Evolutionary conservation across 768 basidiomycete species (phyloP), one percentile per base, ranked within the genome.

Genomic region (Exidia glandulosa): DNA sequence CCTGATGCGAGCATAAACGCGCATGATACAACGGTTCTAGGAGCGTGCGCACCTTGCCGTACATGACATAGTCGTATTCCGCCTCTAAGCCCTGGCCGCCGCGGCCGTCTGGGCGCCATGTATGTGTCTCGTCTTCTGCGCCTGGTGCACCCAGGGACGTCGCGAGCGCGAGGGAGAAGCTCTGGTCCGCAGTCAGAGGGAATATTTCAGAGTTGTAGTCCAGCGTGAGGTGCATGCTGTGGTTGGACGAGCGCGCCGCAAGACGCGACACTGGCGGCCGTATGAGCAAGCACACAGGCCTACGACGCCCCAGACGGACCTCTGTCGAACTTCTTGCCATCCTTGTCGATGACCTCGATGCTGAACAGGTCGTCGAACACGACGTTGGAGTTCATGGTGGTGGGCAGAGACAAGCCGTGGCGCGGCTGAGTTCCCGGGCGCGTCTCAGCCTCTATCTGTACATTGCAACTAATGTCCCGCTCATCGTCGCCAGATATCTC

Each of bases 11-110:
- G 32, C n/a, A 27, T 31, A 33, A 10, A 60, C 19, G 32, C 10
- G 6, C 33, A 47, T 23, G n/a, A 3, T 29, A 57, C 13, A 14
- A 10, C 31, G 31, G 19, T 57, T 32, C 32, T 37, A 19, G 12
- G 9, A 9, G 19, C 19, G 33, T 27, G 65, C 76, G 64, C 64
- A 94, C 93, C 85, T 94, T 98, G 32, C 95, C 95, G 71, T 91
- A 94, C 94, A 97, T 97, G 64, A 99, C 95, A 77, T 98, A 99
- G 68, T 97, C 94, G 68, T 93, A 99, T 64, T 98, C 94, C 61
- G 93, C 88, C 63, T 97, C 95, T 30, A 99, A 71, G 12, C 86
- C 94, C 69, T 81, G 79, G 64, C 78, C 80, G 14, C 82, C 90
- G 73, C 86, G 93, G 36, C 86, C 86, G 68, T 90, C 90, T 57